phyloP scores from a whole-genome alignment of 768 basidiomycete genomes.

The Mycena rosella region DNA sequence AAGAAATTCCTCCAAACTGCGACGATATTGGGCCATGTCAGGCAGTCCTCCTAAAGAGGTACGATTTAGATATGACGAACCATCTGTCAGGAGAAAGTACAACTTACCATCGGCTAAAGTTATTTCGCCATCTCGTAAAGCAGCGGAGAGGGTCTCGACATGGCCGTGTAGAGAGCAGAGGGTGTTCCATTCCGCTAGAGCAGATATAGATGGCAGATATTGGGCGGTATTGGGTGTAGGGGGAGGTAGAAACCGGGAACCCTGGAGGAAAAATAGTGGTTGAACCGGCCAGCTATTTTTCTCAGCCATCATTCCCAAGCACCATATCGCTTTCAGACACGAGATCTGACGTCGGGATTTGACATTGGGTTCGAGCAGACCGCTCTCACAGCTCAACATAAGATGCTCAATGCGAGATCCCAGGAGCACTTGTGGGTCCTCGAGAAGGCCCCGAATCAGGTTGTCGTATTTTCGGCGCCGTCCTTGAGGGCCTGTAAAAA shows the following conservation, averaged over 20 bases:
- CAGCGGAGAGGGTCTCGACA: constrained; percentile 10
- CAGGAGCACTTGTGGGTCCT: constrained; percentile 19
- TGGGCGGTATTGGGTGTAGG: background rate
- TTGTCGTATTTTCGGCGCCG: constrained; percentile 35
- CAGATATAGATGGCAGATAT: constrained; percentile 33
- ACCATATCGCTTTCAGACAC: constrained; percentile 36
- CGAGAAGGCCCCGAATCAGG: constrained; percentile 33
- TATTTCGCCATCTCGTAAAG: background rate
- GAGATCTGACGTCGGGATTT: constrained; percentile 25
- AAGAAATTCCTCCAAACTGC: constrained; percentile 19
- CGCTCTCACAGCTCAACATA: constrained; percentile 34
- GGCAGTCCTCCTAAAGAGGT: background rate
- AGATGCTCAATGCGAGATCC: constrained; percentile 36
- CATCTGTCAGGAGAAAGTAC: too few relatives aligned
- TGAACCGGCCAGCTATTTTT: constrained; percentile 21
- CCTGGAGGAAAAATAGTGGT: constrained; percentile 28
- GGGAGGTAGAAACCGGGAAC: constrained; percentile 20
- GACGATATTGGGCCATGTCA: background rate
- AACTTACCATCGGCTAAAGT: background rate
- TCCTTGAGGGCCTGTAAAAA: background rate
- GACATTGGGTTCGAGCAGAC: constrained; percentile 26
- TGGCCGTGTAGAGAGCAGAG: constrained; percentile 33
- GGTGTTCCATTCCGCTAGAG: constrained; percentile 33
- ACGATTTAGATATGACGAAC: too few relatives aligned
- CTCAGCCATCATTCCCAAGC: constrained; percentile 35